These are phyloP conservation scores for Botrytis paeoniae DNA, from an alignment of 2,329 filamentous ascomycete species.

Conservation along the genomic window DNA sequence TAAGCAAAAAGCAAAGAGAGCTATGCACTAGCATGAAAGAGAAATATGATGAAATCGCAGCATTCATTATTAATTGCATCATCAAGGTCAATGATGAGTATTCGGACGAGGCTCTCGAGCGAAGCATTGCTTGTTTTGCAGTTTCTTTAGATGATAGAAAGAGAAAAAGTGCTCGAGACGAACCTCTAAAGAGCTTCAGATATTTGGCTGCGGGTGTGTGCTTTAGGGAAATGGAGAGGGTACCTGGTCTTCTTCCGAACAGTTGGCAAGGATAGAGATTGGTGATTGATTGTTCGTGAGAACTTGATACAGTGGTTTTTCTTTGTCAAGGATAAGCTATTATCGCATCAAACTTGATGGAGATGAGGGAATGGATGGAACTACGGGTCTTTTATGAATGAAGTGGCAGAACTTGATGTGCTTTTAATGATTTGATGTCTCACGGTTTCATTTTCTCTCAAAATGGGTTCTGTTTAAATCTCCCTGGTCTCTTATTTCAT, in stretches of 20 bases:
- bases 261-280: slow-evolving; percentile 1
- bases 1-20: slow-evolving; percentile 42
- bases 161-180: slow-evolving; percentile 33
- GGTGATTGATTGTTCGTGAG: neutral
- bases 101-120: slow-evolving; percentile 44
- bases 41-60: slow-evolving; percentile 42
- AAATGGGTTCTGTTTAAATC: neutral
- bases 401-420: neutral
- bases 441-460: neutral
- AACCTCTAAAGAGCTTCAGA: slow-evolving; percentile 48
- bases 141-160: slow-evolving; percentile 41
- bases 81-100: slow-evolving; percentile 40
- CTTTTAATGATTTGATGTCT: neutral
- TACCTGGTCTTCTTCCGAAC: slow-evolving; percentile 10
- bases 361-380: too few relatives aligned
- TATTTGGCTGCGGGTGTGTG: slow-evolving; percentile 51
- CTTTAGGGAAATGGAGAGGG: slow-evolving; percentile 46
- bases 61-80: slow-evolving; percentile 45
- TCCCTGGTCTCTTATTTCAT: neutral
- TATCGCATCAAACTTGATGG: neutral
- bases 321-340: neutral
- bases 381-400: neutral
- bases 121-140: slow-evolving; percentile 49
- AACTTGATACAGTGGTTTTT: neutral
- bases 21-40: slow-evolving; percentile 44